These are phyloP conservation scores for Sherardia arvensis DNA, from an alignment of 257 asterid species.

Conservation along the genomic window DNA sequence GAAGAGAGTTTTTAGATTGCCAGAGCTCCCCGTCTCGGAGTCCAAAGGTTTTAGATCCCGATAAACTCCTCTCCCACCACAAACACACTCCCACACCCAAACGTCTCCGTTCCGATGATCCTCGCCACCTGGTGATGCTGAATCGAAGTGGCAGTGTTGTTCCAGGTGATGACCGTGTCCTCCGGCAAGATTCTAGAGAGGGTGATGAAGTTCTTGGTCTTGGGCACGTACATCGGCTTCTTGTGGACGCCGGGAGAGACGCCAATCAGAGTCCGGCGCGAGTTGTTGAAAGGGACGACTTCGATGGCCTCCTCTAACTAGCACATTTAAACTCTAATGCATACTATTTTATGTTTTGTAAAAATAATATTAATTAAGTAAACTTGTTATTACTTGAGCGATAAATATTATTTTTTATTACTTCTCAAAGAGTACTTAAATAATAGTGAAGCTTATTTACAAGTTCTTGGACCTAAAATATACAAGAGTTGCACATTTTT, in stretches of 20 bases:
- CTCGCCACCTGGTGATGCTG: conserved; percentile 89
- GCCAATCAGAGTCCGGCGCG: conserved; percentile 63
- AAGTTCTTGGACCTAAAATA: too few relatives aligned
- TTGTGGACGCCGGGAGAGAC: conserved; percentile 68
- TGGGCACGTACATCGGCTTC: conserved; percentile 80
- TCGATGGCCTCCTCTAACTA: conserved; percentile 98
- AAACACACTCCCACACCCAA: conserved; percentile 78
- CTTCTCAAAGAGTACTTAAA: too few relatives aligned
- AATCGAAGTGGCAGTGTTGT: conserved; percentile 69
- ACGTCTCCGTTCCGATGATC: conserved; percentile 90
- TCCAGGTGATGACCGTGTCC: conserved; percentile 70
- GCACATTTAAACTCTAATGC: too few relatives aligned
- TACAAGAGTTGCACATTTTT: too few relatives aligned
- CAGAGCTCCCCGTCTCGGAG: too few relatives aligned
- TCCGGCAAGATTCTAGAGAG: conserved; percentile 74
- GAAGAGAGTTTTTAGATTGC: too few relatives aligned
- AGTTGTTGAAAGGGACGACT: conserved; percentile 67
- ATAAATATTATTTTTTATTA: too few relatives aligned
- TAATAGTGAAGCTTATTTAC: too few relatives aligned
- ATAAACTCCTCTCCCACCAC: conserved; percentile 96
- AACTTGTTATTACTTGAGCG: too few relatives aligned
- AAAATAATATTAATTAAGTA: too few relatives aligned
- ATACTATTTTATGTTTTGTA: too few relatives aligned
- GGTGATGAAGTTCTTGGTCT: conserved; percentile 76
- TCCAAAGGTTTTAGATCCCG: too few relatives aligned